Base-by-base conservation (phyloP, 2,329 filamentous ascomycete genomes). In the Xylaria sp. region DNA sequence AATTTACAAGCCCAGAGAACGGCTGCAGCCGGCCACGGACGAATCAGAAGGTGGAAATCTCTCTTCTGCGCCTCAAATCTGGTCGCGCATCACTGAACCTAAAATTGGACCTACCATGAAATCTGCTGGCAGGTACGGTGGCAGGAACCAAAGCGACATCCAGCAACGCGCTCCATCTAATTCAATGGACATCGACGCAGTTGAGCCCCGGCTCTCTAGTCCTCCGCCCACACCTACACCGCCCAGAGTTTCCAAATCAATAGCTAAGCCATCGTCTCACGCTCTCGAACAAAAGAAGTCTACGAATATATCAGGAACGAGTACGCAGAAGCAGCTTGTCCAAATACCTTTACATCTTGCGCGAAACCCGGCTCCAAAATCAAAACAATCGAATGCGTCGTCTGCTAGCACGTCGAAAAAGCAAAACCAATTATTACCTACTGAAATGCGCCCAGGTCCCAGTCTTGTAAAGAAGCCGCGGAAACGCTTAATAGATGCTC, bases 401-500 rank as follows among this genome's bases (percentile, higher is more conserved):
- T 61, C 69, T 31, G 31, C 59, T 28, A 53, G 20, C 23, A 46
- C 23, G 44, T 46, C 23, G 33, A 64, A 72, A 15, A 63, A 71
- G 53, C 71, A 71, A 49, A 53, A 31, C 17, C 69, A 56, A 46
- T 44, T 68, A n/a, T 46, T 61, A 9, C 36, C 53, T 20, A 68
- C 65, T 31, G n/a, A 58, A 15, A 67, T 48, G 11, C n/a, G 44
- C 17, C 38, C 64, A 40, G 59, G 67, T 28, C 28, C 70, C 15
- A 67, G 57, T 38, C 51, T 58, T 51, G 53, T 62, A 13, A 74
- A 74, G 59, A 77, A 71, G 63, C 71, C 74, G 11, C 73, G 74
- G 57, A 79, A 73, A 65, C 74, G 75, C 53, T 60, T 79, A 7
- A 77, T 79, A 40, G 77, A 79, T 65, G 71, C 69, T 33, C 57